phyloP scores from a whole-genome alignment of 1,139 yeast species.

The Pneumocystis carinii region DNA sequence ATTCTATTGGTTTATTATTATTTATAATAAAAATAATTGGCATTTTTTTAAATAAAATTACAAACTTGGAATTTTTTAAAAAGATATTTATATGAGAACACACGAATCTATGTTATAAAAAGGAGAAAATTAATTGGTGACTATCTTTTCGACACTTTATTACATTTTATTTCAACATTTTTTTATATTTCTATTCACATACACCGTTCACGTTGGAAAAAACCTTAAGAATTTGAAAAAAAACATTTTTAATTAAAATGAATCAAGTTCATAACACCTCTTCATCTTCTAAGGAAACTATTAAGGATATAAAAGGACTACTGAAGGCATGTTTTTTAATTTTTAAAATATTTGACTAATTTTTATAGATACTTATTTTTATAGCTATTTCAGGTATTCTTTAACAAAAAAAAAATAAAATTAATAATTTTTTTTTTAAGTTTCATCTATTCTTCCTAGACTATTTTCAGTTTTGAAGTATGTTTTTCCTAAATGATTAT shows the following conservation, averaged over 20 bases:
- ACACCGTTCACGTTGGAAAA: background rate
- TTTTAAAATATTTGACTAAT: background rate
- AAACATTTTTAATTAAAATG: background rate
- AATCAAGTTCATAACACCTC: background rate
- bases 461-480: slow-evolving; percentile 38
- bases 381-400: background rate
- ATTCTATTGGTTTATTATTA: no score
- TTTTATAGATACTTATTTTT: background rate
- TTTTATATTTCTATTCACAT: no score
- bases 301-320: background rate
- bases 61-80: no score
- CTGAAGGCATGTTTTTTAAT: background rate
- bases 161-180: no score
- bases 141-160: no score
- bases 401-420: background rate
- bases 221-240: background rate
- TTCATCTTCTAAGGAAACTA: background rate
- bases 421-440: background rate
- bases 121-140: no score
- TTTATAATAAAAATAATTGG: no score
- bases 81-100: no score
- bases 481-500: background rate
- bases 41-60: no score
- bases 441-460: background rate
- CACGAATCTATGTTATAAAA: no score